A percentile compares a stretch with the other conserved stretches of the same genome.
Evolutionary conservation across 2,329 filamentous ascomycete species (phyloP).

Genomic region (Aspergillus phoenicis): DNA sequence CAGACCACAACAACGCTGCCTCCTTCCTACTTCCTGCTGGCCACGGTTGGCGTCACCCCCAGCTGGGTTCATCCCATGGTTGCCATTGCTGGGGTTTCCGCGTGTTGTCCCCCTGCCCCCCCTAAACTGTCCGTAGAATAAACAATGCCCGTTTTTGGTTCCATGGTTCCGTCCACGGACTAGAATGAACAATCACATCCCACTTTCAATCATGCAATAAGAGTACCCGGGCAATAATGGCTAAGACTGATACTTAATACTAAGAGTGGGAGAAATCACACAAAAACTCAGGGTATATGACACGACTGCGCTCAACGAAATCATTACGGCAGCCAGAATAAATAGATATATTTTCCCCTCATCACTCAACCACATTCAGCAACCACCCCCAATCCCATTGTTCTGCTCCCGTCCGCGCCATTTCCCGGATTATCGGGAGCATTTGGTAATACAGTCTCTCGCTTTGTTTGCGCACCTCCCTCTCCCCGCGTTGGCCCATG

Average conservation of each 20-base stretch:
- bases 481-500: constrained; percentile 19
- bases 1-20: not conserved
- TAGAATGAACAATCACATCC: not conserved
- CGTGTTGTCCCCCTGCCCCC: not conserved
- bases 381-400: constrained; percentile 27
- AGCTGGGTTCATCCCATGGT: not conserved
- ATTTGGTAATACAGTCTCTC: constrained; percentile 14
- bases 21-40: no score
- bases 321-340: no score
- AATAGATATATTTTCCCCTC: no score
- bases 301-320: not conserved
- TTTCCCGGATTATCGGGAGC: constrained; percentile 11
- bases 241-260: no score
- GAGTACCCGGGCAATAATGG: no score
- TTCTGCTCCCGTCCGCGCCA: constrained; percentile 22
- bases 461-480: constrained; percentile 25
- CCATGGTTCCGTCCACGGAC: not conserved
- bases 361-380: constrained; percentile 17
- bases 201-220: no score
- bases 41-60: not conserved
- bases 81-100: not conserved
- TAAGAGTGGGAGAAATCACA: not conserved
- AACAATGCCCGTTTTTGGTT: not conserved
- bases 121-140: not conserved
- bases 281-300: not conserved